Conservation (phyloP, 2,329 filamentous ascomycete species). For the Aotearoamyces nothofagi region DNA sequence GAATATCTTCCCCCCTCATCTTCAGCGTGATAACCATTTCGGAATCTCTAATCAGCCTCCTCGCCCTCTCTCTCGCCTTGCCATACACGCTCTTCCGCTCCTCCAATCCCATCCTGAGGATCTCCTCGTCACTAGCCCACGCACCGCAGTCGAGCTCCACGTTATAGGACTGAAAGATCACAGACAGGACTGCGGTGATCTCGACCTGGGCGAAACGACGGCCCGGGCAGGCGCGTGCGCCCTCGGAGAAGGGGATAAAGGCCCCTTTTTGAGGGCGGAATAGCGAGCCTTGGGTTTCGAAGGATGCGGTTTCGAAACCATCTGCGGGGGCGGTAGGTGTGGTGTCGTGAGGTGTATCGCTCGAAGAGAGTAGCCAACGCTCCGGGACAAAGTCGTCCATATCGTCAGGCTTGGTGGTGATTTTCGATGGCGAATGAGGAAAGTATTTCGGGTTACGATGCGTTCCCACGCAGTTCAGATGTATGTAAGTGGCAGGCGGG, state of each 20-base stretch:
- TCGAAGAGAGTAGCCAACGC: constrained; percentile 35
- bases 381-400: constrained; percentile 38
- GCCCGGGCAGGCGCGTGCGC: constrained; percentile 18
- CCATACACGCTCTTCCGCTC: constrained; percentile 12
- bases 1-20: constrained; percentile 11
- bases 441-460: constrained; percentile 42
- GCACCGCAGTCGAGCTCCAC: constrained; percentile 15
- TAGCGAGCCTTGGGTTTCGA: neutral
- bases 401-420: constrained; percentile 17
- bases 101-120: constrained; percentile 9
- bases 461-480: constrained; percentile 26
- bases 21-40: constrained; percentile 12
- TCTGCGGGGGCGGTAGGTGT: neutral
- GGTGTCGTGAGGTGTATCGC: neutral
- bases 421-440: constrained; percentile 20
- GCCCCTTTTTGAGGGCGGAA: constrained; percentile 10
- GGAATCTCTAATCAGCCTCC: constrained; percentile 7
- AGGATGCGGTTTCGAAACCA: neutral
- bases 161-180: constrained; percentile 12
- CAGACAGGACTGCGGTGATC: constrained; percentile 17
- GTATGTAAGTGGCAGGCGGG: constrained; percentile 23
- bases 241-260: constrained; percentile 14
- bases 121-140: constrained; percentile 15
- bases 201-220: constrained; percentile 22
- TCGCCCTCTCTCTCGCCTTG: constrained; percentile 9